These are phyloP conservation scores for Saccharomyces eubayanus DNA, from an alignment of 805 yeast genomes.

Conservation along the genomic window DNA sequence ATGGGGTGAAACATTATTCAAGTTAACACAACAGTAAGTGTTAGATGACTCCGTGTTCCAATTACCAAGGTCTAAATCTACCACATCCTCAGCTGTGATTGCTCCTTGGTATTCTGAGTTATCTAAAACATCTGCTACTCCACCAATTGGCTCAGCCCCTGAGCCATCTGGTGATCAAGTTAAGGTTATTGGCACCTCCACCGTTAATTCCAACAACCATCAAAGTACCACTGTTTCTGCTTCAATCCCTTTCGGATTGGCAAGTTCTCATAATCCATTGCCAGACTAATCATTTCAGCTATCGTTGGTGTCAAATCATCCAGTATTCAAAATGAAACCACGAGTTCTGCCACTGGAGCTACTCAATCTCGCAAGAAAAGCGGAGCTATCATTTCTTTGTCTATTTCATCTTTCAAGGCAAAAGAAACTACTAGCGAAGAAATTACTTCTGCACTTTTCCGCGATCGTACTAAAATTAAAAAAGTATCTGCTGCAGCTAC, in stretches of 20 bases:
- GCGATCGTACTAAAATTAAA: conserved; percentile 3
- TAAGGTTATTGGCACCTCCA: background rate
- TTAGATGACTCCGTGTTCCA: background rate
- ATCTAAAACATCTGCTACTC: background rate
- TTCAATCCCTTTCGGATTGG: background rate
- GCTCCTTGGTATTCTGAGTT: too few relatives aligned
- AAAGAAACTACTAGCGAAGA: background rate
- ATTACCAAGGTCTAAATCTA: background rate
- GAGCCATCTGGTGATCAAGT: background rate
- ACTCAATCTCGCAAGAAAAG: background rate
- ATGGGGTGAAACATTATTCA: background rate
- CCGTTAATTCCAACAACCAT: background rate
- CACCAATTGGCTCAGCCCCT: background rate
- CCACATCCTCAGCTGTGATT: background rate
- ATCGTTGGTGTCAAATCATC: background rate
- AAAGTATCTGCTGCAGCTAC: conserved; percentile 2
- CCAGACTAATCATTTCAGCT: background rate
- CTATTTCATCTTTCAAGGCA: background rate
- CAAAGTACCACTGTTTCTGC: background rate
- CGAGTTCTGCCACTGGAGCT: too few relatives aligned
- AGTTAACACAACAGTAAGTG: background rate
- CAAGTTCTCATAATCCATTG: background rate
- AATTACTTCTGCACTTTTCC: background rate
- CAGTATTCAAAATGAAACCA: background rate
- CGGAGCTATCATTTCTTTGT: background rate